Percentiles rank a stretch among this genome's conserved stretches.
Conservation (phyloP, 495 filamentous ascomycete genomes). For the Penicillium crystallinum region DNA sequence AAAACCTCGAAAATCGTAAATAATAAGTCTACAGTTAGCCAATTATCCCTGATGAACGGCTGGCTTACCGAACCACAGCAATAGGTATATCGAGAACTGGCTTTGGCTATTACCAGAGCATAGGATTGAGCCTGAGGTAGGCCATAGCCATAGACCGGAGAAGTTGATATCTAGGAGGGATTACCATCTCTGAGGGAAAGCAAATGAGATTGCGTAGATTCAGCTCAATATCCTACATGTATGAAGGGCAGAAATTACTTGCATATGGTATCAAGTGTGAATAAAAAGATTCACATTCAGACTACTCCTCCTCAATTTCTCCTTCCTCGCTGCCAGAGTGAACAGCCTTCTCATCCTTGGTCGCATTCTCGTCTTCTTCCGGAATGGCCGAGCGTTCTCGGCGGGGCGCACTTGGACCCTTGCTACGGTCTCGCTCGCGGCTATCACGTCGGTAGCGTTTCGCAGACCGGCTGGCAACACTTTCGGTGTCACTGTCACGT, state of each 20-base stretch:
- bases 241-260: constrained; percentile 1
- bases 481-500: constrained; percentile 72
- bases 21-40: no score
- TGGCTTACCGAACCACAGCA: no score
- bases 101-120: no score
- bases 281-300: not conserved
- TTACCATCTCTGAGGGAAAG: not conserved
- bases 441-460: constrained; percentile 44
- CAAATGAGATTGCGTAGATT: not conserved
- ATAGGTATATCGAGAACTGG: no score
- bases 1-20: no score
- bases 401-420: constrained; percentile 62
- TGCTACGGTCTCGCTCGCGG: constrained; percentile 42
- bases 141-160: not conserved
- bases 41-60: no score
- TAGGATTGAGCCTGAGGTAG: no score
- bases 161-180: no score
- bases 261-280: not conserved
- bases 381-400: constrained; percentile 47
- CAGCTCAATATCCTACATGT: constrained; percentile 1
- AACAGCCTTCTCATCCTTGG: constrained; percentile 62
- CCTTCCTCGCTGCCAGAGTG: constrained; percentile 93
- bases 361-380: constrained; percentile 32
- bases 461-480: constrained; percentile 56
- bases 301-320: constrained; percentile 79